These are phyloP conservation scores for Penicillium sp. DNA, from an alignment of 2,329 filamentous ascomycete species.

Conservation along the genomic window DNA sequence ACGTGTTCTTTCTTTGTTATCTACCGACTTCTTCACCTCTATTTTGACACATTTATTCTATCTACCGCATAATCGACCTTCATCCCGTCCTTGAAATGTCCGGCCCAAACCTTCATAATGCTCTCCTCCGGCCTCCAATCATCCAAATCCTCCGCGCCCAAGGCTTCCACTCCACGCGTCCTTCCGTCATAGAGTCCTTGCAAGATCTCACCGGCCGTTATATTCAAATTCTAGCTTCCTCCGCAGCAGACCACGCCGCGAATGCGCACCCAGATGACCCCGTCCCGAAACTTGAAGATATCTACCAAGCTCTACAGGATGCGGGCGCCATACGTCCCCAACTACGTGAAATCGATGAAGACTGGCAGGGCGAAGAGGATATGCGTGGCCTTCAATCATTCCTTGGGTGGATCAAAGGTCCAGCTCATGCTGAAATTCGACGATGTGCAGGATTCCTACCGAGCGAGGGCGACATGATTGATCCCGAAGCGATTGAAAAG, in stretches of 20 bases:
- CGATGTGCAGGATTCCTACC: constrained; percentile 75
- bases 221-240: constrained; percentile 70
- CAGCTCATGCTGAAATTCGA: constrained; percentile 75
- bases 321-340: constrained; percentile 73
- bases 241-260: constrained; percentile 69
- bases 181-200: constrained; percentile 82
- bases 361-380: constrained; percentile 73
- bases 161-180: constrained; percentile 81
- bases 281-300: constrained; percentile 69
- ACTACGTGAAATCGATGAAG: constrained; percentile 66
- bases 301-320: constrained; percentile 83
- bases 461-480: constrained; percentile 52
- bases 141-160: constrained; percentile 90
- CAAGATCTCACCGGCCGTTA: constrained; percentile 85
- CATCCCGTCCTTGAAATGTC: constrained; percentile 40
- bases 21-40: neutral
- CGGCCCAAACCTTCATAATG: constrained; percentile 62
- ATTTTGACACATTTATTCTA: neutral
- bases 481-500: constrained; percentile 55
- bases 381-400: constrained; percentile 75
- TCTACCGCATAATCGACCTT: neutral
- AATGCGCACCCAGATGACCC: constrained; percentile 67
- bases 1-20: neutral
- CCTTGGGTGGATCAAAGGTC: constrained; percentile 74
- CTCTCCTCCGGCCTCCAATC: constrained; percentile 80